These are phyloP conservation scores for Amanita phalloides DNA, from an alignment of 768 basidiomycete species.

Conservation along the genomic window DNA sequence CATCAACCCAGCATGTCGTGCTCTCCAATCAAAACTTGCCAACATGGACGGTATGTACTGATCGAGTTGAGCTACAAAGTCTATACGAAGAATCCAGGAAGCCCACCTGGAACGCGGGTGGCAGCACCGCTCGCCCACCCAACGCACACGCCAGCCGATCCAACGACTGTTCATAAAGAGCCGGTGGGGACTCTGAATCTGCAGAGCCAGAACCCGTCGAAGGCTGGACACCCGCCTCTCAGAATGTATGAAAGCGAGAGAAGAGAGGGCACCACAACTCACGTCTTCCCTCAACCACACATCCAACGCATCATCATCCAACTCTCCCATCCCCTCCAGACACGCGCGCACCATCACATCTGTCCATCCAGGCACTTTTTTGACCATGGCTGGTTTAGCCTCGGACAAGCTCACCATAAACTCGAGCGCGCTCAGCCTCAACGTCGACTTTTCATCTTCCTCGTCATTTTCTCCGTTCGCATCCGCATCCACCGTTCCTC, in stretches of 20 bases:
- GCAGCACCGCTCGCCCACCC: conserved; percentile 66
- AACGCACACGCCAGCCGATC: conserved; percentile 76
- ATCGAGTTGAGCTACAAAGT: neutral
- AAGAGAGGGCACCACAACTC: conserved; percentile 17
- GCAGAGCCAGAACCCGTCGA: conserved; percentile 45
- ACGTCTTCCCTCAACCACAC: conserved; percentile 73
- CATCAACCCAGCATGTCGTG: conserved; percentile 78
- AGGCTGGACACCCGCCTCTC: conserved; percentile 28
- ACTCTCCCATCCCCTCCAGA: conserved; percentile 73
- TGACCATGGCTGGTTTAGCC: conserved; percentile 59
- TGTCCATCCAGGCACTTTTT: conserved; percentile 61
- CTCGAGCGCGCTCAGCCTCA: conserved; percentile 68
- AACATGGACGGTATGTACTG: conserved; percentile 76
- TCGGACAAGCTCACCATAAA: conserved; percentile 79
- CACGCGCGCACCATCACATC: conserved; percentile 62
- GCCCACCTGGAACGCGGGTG: conserved; percentile 58
- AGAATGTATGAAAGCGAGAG: conserved; percentile 1
- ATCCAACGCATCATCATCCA: conserved; percentile 41
- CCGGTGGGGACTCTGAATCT: conserved; percentile 53
- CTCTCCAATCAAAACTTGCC: conserved; percentile 73
- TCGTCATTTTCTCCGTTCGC: conserved; percentile 21
- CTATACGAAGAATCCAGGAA: neutral
- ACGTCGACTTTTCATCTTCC: conserved; percentile 57
- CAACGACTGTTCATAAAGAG: conserved; percentile 72
- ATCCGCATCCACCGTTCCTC: conserved; percentile 11